phyloP scores from a whole-genome alignment of 2,329 filamentous ascomycete genomes.

The Ploettnerulaceae sp. region DNA sequence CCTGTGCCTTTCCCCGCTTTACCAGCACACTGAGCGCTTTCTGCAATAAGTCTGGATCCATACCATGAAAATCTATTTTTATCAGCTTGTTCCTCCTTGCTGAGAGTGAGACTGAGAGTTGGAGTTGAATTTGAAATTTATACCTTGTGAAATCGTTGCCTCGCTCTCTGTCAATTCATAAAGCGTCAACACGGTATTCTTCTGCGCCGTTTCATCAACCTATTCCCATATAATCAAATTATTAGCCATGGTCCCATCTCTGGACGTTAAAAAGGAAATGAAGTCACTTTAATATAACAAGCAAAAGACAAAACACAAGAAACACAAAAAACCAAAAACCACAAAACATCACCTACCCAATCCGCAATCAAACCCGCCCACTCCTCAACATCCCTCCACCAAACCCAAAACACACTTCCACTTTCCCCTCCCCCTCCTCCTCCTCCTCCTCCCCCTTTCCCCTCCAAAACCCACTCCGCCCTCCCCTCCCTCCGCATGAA shows the following conservation, averaged over 20 bases:
- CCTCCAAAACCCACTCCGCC: conserved; percentile 58
- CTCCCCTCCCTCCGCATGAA: conserved; percentile 55
- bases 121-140: too few species aligned
- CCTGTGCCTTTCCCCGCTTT: conserved; percentile 85
- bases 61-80: conserved; percentile 70
- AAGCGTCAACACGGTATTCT: conserved; percentile 80
- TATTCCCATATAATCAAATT: conserved; percentile 21
- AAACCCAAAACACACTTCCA: conserved; percentile 65
- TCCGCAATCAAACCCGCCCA: conserved; percentile 76
- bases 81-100: neutral
- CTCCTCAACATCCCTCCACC: conserved; percentile 83
- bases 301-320: neutral
- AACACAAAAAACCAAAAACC: neutral
- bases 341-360: conserved; percentile 52
- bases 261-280: too few species aligned
- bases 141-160: conserved; percentile 64
- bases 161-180: conserved; percentile 93
- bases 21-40: conserved; percentile 77
- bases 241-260: conserved; percentile 14
- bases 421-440: conserved; percentile 55
- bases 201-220: conserved; percentile 81
- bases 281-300: neutral
- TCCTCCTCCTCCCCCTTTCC: conserved; percentile 66
- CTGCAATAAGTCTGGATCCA: conserved; percentile 76
- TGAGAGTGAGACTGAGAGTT: too few species aligned